Evolutionary conservation across 306 rosid genomes (phyloP), one percentile per base, ranked within the genome.

Genomic region (Vigna hirtella): DNA sequence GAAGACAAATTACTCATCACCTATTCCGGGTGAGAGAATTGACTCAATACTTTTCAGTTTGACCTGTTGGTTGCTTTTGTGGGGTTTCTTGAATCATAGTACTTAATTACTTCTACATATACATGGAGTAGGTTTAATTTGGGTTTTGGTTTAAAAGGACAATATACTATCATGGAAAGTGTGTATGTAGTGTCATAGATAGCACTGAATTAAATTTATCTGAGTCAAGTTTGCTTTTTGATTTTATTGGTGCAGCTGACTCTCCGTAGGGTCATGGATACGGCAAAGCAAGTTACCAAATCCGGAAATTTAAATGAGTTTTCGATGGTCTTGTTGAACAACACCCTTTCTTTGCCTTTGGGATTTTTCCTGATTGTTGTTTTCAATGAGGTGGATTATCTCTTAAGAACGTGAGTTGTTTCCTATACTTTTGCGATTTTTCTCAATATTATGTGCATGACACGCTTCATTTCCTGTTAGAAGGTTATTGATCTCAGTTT

Each of bases 321-420:
- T 81, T 93, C 99, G 6, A 96, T 93, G 99, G 99, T 96, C 86
- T 84, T 96, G 91, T 90, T 96, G 73, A 96, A 96, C 84, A 96
- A 96, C 89, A 80, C 83, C 34, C 98, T 96, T 72, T 96, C 99
- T 62, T 71, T 96, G 85, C 99, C 99, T 76, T 83, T 93, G 82
- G 99, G 99, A 84, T 78, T 87, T 65, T 70, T 93, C 81, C 93
- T 96, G 82, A 58, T 87, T 65, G 16, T 91, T 74, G 83, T 93
- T 79, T 96, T 93, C 86, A 90, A 86, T 12, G 99, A 96, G 86
- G 89, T 88, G 78, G 98, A 96, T 90, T 96, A 96, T 89, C 96
- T 96, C 77, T 80, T 79, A 51, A 83, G 32, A 52, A 96, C 97
- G 99, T 93, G 88, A 93, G 99, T 88, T 67, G 52, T 74, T 76